phyloP scores from a whole-genome alignment of 1,139 yeast genomes.

The Candida tropicalis region DNA sequence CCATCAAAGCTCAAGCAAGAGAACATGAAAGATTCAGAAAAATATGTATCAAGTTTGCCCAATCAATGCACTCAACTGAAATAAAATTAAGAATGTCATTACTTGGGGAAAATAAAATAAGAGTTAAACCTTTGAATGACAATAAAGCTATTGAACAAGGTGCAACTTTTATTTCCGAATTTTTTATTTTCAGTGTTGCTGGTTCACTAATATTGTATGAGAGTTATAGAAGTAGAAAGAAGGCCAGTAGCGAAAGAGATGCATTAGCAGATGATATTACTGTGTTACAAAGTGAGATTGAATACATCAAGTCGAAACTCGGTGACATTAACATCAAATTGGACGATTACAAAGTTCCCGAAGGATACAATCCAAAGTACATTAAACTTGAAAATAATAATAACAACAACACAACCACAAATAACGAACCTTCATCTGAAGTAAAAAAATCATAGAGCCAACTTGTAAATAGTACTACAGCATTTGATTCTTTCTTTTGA shows the following conservation, averaged over 20 bases:
- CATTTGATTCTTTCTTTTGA: neutral
- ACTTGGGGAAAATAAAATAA: constrained; percentile 58
- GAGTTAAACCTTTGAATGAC: constrained; percentile 79
- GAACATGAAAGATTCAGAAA: constrained; percentile 67
- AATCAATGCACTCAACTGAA: constrained; percentile 69
- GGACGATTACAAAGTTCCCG: constrained; percentile 52
- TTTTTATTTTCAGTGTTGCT: constrained; percentile 77
- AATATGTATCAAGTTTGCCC: constrained; percentile 73
- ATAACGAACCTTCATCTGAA: neutral
- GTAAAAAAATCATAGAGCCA: constrained; percentile 1
- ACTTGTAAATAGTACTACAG: constrained; percentile 1
- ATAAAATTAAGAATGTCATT: constrained; percentile 62
- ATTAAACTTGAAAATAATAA: constrained; percentile 27
- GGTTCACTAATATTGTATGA: constrained; percentile 80
- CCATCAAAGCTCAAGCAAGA: constrained; percentile 74
- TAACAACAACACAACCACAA: neutral
- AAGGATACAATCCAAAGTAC: constrained; percentile 47
- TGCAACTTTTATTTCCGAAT: constrained; percentile 76
- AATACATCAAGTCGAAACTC: constrained; percentile 42
- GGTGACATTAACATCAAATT: constrained; percentile 34
- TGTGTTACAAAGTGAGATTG: constrained; percentile 70
- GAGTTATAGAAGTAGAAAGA: constrained; percentile 65
- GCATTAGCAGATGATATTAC: constrained; percentile 69
- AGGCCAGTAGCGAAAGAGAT: constrained; percentile 63
- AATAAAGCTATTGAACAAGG: constrained; percentile 84